Percentiles rank a stretch among this genome's conserved stretches.
These are phyloP conservation scores for Pyrenochaeta sp. DNA, from an alignment of 2,329 filamentous ascomycete species.

Conservation along the genomic window DNA sequence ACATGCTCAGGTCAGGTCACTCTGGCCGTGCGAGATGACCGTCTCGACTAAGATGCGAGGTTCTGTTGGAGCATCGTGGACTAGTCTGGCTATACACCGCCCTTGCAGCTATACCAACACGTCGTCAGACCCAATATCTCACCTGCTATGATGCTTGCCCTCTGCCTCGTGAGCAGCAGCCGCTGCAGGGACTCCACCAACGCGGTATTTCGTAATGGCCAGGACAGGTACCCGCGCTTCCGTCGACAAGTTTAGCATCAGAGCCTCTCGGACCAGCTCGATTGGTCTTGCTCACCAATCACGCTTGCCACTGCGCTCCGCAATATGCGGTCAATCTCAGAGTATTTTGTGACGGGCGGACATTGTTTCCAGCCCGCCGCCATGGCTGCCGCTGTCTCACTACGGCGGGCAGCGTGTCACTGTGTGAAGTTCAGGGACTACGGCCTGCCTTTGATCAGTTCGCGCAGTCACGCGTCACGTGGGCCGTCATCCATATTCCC, in stretches of 20 bases:
- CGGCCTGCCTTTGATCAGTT: slow-evolving; percentile 11
- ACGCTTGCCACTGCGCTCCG: slow-evolving; percentile 15
- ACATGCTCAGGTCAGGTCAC: neutral
- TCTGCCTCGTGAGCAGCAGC: neutral
- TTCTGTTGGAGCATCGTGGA: slow-evolving; percentile 3
- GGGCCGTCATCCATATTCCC: no score
- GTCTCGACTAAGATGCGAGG: slow-evolving; percentile 19
- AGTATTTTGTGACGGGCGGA: slow-evolving; percentile 18
- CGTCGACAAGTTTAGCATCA: slow-evolving; percentile 9
- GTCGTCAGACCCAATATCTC: slow-evolving; percentile 1
- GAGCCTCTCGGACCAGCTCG: slow-evolving; percentile 2
- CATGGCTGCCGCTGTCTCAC: no score
- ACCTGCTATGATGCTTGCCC: neutral
- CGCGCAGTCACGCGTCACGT: slow-evolving; percentile 15
- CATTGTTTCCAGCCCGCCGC: slow-evolving; percentile 15
- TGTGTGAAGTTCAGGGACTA: slow-evolving; percentile 5
- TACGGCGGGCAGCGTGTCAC: slow-evolving; percentile 4
- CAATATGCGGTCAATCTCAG: slow-evolving; percentile 25
- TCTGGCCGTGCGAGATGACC: slow-evolving; percentile 13
- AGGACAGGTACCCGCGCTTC: slow-evolving; percentile 4
- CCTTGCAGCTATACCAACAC: neutral
- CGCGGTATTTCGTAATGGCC: slow-evolving; percentile 3
- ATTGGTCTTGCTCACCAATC: slow-evolving; percentile 13
- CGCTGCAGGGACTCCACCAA: slow-evolving; percentile 22
- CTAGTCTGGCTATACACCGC: slow-evolving; percentile 3